Conservation (phyloP, 495 filamentous ascomycete species). For the Talaromyces wortmannii region DNA sequence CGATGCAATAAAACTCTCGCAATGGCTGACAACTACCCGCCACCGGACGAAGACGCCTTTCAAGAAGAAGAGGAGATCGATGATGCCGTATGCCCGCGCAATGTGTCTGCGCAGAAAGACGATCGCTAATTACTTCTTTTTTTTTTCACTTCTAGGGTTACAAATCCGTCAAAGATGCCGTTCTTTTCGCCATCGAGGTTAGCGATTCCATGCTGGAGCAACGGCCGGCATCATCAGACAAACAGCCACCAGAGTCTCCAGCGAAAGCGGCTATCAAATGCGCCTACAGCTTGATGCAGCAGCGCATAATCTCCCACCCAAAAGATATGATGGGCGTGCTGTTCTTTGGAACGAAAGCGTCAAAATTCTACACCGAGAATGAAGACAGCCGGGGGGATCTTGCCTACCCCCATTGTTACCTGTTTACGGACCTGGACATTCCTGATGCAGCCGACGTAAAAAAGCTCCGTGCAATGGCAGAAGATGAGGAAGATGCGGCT, state of each 20-base stretch:
- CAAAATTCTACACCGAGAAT: constrained; percentile 71
- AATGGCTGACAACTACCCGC: constrained; percentile 38
- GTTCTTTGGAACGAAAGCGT: constrained; percentile 85
- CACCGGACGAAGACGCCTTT: constrained; percentile 41
- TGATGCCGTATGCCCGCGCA: constrained; percentile 49
- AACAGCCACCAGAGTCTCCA: constrained; percentile 63
- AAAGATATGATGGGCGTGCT: constrained; percentile 97
- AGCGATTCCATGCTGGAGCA: constrained; percentile 79
- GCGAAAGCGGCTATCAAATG: constrained; percentile 83
- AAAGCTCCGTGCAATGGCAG: constrained; percentile 61
- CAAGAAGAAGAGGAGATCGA: constrained; percentile 71
- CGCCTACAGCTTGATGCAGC: constrained; percentile 92
- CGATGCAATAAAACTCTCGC: not conserved
- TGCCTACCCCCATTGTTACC: constrained; percentile 86
- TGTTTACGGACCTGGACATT: constrained; percentile 81
- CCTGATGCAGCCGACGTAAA: constrained; percentile 86
- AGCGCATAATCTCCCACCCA: constrained; percentile 93
- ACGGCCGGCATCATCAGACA: constrained; percentile 63
- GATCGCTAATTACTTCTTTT: not conserved
- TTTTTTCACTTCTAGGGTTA: constrained; percentile 55
- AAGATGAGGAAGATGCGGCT: constrained; percentile 59
- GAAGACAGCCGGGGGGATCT: constrained; percentile 50
- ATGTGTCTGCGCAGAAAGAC: constrained; percentile 1
- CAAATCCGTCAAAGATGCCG: constrained; percentile 88
- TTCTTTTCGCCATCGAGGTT: constrained; percentile 93